Evolutionary conservation across 768 basidiomycete species (phyloP).

Genomic region (Stropharia rugosoannulata): DNA sequence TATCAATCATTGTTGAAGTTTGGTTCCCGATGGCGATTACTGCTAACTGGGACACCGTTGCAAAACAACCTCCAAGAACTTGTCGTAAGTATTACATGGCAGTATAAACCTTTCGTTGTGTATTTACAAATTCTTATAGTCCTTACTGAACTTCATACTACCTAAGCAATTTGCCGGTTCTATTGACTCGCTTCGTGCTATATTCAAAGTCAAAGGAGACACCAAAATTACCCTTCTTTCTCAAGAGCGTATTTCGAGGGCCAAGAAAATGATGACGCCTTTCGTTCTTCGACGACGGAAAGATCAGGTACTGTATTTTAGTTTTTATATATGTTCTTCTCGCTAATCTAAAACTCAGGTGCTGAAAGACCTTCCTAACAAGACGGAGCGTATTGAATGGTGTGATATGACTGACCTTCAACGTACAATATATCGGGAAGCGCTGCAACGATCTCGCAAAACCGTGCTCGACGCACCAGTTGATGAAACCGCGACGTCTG

Average conservation of each 20-base stretch:
- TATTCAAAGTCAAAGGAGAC: conserved; percentile 97
- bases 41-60: conserved; percentile 94
- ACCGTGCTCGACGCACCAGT: conserved; percentile 57
- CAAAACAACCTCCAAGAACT: conserved; percentile 91
- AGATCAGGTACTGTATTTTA: conserved; percentile 62
- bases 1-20: conserved; percentile 88
- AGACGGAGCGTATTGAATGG: conserved; percentile 92
- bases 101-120: background rate
- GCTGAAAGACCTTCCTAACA: conserved; percentile 88
- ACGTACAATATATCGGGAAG: conserved; percentile 79
- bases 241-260: conserved; percentile 89
- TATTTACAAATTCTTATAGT: conserved; percentile 48
- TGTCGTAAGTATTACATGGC: conserved; percentile 56
- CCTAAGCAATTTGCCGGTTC: conserved; percentile 84
- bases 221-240: conserved; percentile 86
- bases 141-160: conserved; percentile 96
- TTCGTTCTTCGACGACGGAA: conserved; percentile 97
- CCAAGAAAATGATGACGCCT: conserved; percentile 99
- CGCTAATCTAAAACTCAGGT: conserved; percentile 49
- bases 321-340: background rate
- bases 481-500: conserved; percentile 24
- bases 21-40: conserved; percentile 83
- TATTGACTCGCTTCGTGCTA: conserved; percentile 79
- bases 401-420: conserved; percentile 91
- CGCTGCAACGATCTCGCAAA: conserved; percentile 81